A percentile compares a stretch with the other conserved stretches of the same genome.
Conservation (phyloP, 108 stramenopile genomes). For the Stephanodiscus triporus region DNA sequence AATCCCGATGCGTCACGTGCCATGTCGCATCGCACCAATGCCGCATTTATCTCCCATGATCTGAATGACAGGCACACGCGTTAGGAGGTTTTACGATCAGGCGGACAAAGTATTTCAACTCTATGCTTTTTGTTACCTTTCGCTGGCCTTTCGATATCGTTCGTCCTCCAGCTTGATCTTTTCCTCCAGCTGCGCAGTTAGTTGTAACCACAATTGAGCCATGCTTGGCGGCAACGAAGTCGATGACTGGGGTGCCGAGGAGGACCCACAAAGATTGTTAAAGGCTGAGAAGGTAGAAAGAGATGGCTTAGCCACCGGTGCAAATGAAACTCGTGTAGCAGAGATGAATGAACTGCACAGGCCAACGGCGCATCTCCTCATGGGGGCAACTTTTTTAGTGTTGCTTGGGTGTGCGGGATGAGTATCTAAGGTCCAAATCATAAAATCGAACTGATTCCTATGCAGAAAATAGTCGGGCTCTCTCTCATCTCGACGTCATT, state of each 20-base stretch:
- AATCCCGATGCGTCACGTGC: slow-evolving; percentile 37
- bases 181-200: neutral
- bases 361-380: neutral
- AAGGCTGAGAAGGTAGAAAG: neutral
- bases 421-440: too few relatives aligned
- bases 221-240: neutral
- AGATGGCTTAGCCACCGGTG: too few relatives aligned
- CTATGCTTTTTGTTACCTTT: neutral
- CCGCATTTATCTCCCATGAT: slow-evolving; percentile 58
- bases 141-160: slow-evolving; percentile 5
- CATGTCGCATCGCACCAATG: slow-evolving; percentile 40
- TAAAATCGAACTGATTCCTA: too few relatives aligned
- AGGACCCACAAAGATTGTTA: neutral
- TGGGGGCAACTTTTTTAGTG: neutral
- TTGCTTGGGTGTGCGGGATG: neutral
- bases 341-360: neutral
- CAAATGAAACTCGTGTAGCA: neutral
- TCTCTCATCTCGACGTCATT: too few relatives aligned
- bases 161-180: slow-evolving; percentile 8
- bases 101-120: too few relatives aligned
- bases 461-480: too few relatives aligned
- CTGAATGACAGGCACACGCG: neutral
- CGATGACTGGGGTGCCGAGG: neutral
- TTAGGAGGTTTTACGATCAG: too few relatives aligned
- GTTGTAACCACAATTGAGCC: neutral